phyloP scores from a whole-genome alignment of 2,329 filamentous ascomycete genomes.

The Apiospora saccharicola region DNA sequence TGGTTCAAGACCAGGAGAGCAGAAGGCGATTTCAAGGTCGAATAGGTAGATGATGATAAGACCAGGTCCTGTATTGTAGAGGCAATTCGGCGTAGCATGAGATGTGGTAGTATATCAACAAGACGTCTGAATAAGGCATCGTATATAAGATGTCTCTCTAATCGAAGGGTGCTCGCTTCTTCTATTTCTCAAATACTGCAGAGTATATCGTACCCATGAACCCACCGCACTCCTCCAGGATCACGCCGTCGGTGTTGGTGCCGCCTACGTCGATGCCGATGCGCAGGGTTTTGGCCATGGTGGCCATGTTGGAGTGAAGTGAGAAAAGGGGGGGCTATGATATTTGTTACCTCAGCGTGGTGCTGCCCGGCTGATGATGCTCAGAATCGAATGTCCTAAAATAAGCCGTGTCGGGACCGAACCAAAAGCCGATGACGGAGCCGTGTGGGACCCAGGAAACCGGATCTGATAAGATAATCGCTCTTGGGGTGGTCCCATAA shows the following conservation, averaged over 20 bases:
- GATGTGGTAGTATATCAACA: not conserved
- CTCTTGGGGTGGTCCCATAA: not conserved
- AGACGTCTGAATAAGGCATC: not conserved
- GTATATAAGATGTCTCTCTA: not conserved
- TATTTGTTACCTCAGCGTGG: not conserved
- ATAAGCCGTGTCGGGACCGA: slow-evolving; percentile 1
- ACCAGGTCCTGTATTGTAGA: not conserved
- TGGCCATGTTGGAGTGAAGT: slow-evolving; percentile 5
- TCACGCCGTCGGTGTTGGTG: slow-evolving; percentile 62
- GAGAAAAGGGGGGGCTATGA: not conserved
- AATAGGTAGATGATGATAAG: slow-evolving; percentile 21
- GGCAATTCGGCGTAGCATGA: not conserved
- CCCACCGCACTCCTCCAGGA: slow-evolving; percentile 66
- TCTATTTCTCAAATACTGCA: not conserved
- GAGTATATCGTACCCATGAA: not conserved
- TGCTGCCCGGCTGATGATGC: not conserved
- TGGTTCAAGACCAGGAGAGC: slow-evolving; percentile 51
- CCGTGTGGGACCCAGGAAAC: not conserved
- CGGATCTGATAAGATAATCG: slow-evolving; percentile 20
- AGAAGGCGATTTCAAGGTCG: slow-evolving; percentile 35
- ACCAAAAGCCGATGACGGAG: not conserved
- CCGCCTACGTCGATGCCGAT: slow-evolving; percentile 47
- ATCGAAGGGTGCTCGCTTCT: not conserved
- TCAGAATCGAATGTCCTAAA: slow-evolving; percentile 21
- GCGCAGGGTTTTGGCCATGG: slow-evolving; percentile 35